These are phyloP conservation scores for Candida peoriensis DNA, from an alignment of 805 yeast genomes.

Conservation along the genomic window DNA sequence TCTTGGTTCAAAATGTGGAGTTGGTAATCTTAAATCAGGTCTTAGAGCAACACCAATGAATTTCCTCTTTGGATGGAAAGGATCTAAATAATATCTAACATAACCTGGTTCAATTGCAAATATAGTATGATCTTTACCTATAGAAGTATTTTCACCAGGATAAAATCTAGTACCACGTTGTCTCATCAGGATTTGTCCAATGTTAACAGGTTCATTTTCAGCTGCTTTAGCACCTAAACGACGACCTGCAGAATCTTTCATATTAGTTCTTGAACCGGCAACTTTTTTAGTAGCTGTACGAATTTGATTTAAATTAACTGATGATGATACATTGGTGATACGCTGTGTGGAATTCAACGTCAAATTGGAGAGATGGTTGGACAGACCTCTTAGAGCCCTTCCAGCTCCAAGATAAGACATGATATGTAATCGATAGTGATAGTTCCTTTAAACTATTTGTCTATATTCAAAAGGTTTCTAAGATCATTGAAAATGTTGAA, in stretches of 20 bases:
- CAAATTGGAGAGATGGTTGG: no score
- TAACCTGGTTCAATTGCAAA: slow-evolving; percentile 90
- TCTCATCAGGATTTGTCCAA: slow-evolving; percentile 86
- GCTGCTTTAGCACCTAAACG: slow-evolving; percentile 86
- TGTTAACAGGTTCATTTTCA: slow-evolving; percentile 66
- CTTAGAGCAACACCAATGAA: slow-evolving; percentile 83
- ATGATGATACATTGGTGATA: no score
- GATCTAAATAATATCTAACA: slow-evolving; percentile 88
- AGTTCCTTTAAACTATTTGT: no score
- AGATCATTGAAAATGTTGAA: no score
- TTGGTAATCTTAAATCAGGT: slow-evolving; percentile 64
- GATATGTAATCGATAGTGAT: no score
- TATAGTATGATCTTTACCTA: slow-evolving; percentile 92
- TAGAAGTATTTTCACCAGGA: slow-evolving; percentile 88
- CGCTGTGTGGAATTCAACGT: no score
- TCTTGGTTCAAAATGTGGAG: slow-evolving; percentile 88
- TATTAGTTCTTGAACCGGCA: slow-evolving; percentile 90
- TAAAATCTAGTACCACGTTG: slow-evolving; percentile 93
- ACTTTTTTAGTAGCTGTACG: slow-evolving; percentile 94
- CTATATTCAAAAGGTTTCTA: no score
- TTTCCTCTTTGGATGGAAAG: slow-evolving; percentile 91
- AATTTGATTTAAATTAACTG: no score
- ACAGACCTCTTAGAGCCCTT: no score
- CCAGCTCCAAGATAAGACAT: slow-evolving; percentile 18
- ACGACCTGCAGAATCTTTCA: slow-evolving; percentile 93